A percentile compares a stretch with the other conserved stretches of the same genome.
phyloP scores from a whole-genome alignment of 2,329 filamentous ascomycete genomes.

The Sphaerostilbella broomeana region DNA sequence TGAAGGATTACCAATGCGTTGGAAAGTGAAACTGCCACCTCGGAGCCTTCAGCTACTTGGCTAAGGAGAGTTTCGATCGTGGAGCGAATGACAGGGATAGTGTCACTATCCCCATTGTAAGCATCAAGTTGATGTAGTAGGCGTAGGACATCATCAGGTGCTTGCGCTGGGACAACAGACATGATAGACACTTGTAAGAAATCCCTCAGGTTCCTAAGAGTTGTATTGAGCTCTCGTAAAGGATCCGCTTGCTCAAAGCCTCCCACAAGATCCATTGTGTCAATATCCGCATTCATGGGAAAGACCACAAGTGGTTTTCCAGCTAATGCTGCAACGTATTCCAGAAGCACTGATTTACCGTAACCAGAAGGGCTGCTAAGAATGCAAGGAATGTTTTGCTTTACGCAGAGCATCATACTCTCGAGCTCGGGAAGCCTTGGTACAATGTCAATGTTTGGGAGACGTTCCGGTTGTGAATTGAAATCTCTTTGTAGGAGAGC shows the following conservation, averaged over 20 bases:
- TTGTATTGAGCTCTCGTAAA: constrained; percentile 60
- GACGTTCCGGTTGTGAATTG: constrained; percentile 43
- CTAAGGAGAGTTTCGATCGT: constrained; percentile 35
- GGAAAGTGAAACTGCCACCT: constrained; percentile 41
- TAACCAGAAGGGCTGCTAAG: constrained; percentile 78
- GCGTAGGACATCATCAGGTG: constrained; percentile 41
- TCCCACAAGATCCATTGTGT: constrained; percentile 94
- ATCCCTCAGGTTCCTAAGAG: constrained; percentile 41
- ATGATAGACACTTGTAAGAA: constrained; percentile 48
- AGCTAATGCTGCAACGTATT: constrained; percentile 70
- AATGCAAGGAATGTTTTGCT: constrained; percentile 83
- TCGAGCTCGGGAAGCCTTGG: constrained; percentile 67
- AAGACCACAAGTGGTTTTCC: constrained; percentile 76
- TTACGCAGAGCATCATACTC: constrained; percentile 78
- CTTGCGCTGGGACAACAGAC: constrained; percentile 38
- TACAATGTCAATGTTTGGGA: constrained; percentile 45
- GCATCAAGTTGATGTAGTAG: constrained; percentile 46
- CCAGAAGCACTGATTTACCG: constrained; percentile 77
- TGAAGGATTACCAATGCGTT: constrained; percentile 45
- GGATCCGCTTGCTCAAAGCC: constrained; percentile 94
- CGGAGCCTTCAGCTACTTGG: constrained; percentile 37
- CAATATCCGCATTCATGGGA: constrained; percentile 87
- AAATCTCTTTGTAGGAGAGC: constrained; percentile 59
- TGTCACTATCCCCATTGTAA: constrained; percentile 31
- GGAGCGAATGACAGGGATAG: constrained; percentile 32